These are phyloP conservation scores for Cryptosporidium parvum DNA, from an alignment of 169 alveolate species.

Conservation along the genomic window DNA sequence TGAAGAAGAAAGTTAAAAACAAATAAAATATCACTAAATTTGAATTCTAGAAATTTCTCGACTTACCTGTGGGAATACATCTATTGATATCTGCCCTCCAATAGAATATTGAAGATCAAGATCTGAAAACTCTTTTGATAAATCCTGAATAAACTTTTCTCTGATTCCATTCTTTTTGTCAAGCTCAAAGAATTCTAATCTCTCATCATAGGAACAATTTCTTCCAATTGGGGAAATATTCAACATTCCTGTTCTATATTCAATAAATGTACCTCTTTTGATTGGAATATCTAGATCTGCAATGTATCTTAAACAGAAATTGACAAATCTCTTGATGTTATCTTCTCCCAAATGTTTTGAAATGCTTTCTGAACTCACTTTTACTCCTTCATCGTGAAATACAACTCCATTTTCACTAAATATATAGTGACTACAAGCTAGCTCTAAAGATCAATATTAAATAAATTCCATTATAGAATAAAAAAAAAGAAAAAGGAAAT, in stretches of 20 bases:
- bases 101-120: constrained; percentile 88
- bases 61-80: constrained; percentile 91
- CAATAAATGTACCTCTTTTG: constrained; percentile 93
- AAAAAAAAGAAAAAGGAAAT: too few species aligned
- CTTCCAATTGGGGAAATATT: constrained; percentile 97
- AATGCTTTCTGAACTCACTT: constrained; percentile 82
- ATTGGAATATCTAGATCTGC: constrained; percentile 94
- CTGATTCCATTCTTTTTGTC: constrained; percentile 85
- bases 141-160: constrained; percentile 81
- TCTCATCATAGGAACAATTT: constrained; percentile 93
- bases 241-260: constrained; percentile 94
- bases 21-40: background rate
- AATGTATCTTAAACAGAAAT: constrained; percentile 88
- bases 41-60: background rate
- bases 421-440: constrained; percentile 81
- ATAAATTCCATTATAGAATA: background rate
- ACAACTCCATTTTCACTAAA: constrained; percentile 94
- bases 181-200: constrained; percentile 89
- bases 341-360: constrained; percentile 87
- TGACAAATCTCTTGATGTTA: constrained; percentile 86
- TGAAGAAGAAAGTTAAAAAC: background rate
- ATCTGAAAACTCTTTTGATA: constrained; percentile 84
- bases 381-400: constrained; percentile 86
- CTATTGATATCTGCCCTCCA: constrained; percentile 98
- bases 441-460: background rate